Conservation (phyloP, 768 basidiomycete species). For the Pleurotus pulmonarius region DNA sequence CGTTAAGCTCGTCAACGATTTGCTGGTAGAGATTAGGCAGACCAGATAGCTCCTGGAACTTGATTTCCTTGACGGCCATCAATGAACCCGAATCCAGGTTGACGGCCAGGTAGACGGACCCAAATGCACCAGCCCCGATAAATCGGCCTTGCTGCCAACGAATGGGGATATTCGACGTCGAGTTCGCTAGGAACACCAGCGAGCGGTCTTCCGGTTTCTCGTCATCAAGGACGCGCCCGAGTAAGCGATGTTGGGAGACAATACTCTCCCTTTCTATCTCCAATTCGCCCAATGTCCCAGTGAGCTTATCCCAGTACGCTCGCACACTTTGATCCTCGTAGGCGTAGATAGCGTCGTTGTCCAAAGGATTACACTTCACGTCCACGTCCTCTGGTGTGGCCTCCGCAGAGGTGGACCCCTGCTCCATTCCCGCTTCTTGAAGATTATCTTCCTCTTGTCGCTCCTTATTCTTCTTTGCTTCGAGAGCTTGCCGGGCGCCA, state of each 20-base stretch:
- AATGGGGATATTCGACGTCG: slow-evolving; percentile 92
- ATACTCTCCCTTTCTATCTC: slow-evolving; percentile 61
- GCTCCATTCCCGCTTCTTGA: slow-evolving; percentile 42
- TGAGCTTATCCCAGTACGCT: slow-evolving; percentile 70
- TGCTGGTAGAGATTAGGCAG: slow-evolving; percentile 85
- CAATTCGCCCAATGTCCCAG: slow-evolving; percentile 54
- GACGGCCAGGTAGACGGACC: slow-evolving; percentile 98
- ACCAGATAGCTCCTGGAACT: slow-evolving; percentile 90
- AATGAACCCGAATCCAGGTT: slow-evolving; percentile 93
- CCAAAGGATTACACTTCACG: slow-evolving; percentile 25
- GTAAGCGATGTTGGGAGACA: slow-evolving; percentile 65
- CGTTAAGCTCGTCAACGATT: slow-evolving; percentile 92
- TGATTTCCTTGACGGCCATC: slow-evolving; percentile 99
- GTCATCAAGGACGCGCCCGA: slow-evolving; percentile 92
- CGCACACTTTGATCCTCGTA: slow-evolving; percentile 65
- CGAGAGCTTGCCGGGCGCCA: slow-evolving; percentile 84
- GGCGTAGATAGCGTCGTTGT: slow-evolving; percentile 37
- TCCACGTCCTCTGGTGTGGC: slow-evolving; percentile 48
- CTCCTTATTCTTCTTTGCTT: slow-evolving; percentile 90
- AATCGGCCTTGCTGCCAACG: slow-evolving; percentile 98
- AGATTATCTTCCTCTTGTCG: slow-evolving; percentile 58
- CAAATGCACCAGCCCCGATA: slow-evolving; percentile 98
- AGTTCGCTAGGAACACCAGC: slow-evolving; percentile 89
- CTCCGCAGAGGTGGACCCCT: background rate
- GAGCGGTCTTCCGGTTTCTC: slow-evolving; percentile 93